phyloP scores from a whole-genome alignment of 768 basidiomycete species.

The Tylopilus plumbeoviolaceoides region DNA sequence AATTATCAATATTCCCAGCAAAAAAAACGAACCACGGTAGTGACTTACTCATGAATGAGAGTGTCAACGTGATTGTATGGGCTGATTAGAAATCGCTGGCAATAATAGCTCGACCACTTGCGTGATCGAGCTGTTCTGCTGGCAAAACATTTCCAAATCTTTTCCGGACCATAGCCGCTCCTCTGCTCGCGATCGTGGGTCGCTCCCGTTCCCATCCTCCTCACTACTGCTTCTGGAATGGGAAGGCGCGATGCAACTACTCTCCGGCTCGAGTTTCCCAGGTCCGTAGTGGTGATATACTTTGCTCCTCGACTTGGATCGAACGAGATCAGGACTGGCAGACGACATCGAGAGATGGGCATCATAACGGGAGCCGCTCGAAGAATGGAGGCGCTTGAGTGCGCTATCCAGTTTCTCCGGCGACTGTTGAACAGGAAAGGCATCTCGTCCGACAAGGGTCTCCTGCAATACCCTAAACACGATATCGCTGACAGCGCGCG shows the following conservation, averaged over 20 bases:
- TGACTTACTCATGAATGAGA: slow-evolving; percentile 22
- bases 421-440: slow-evolving; percentile 16
- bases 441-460: slow-evolving; percentile 54
- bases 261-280: slow-evolving; percentile 63
- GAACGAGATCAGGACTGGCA: slow-evolving; percentile 39
- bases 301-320: slow-evolving; percentile 69
- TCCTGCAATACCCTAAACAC: slow-evolving; percentile 85
- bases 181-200: slow-evolving; percentile 36
- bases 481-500: slow-evolving; percentile 66
- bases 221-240: slow-evolving; percentile 29
- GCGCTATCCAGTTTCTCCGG: slow-evolving; percentile 32
- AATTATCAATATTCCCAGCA: slow-evolving; percentile 10
- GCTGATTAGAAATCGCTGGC: slow-evolving; percentile 42
- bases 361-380: slow-evolving; percentile 14
- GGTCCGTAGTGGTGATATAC: slow-evolving; percentile 60
- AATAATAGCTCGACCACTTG: slow-evolving; percentile 65
- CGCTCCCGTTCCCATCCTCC: slow-evolving; percentile 28
- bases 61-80: slow-evolving; percentile 22
- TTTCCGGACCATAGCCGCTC: slow-evolving; percentile 71
- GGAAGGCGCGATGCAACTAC: slow-evolving; percentile 17
- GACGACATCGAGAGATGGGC: slow-evolving; percentile 25
- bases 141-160: slow-evolving; percentile 79
- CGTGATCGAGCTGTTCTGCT: slow-evolving; percentile 86
- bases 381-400: slow-evolving; percentile 30
- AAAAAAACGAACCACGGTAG: not conserved